Conservation (phyloP, 345 rosid genomes). For the Lepidium didymum region DNA sequence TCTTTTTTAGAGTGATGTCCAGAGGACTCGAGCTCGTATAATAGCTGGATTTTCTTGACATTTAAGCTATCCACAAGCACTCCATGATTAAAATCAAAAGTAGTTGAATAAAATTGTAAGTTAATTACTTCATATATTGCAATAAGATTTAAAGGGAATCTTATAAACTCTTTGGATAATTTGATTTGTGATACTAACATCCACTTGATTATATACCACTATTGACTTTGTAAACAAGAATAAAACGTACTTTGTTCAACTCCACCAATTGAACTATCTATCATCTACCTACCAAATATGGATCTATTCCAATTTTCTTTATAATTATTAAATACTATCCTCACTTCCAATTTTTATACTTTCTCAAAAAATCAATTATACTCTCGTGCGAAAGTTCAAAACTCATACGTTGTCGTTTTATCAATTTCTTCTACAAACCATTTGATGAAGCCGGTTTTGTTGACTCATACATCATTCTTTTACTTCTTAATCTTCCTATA, state of each 20-base stretch:
- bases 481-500: conserved; percentile 13
- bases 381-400: conserved; percentile 1
- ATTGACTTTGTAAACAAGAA: not conserved
- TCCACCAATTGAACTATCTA: not conserved
- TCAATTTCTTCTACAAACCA: not conserved
- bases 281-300: conserved; percentile 5
- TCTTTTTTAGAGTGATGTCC: too few relatives aligned
- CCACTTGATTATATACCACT: not conserved
- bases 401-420: conserved; percentile 10
- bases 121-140: too few relatives aligned
- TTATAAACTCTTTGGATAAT: not conserved
- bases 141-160: too few relatives aligned
- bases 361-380: not conserved
- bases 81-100: too few relatives aligned
- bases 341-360: not conserved
- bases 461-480: conserved; percentile 15
- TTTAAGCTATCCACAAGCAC: too few relatives aligned
- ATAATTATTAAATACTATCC: not conserved
- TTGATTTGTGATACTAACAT: not conserved
- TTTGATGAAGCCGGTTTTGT: conserved; percentile 13
- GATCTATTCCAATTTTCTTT: not conserved
- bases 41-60: too few relatives aligned
- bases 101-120: too few relatives aligned
- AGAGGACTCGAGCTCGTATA: too few relatives aligned
- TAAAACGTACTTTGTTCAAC: not conserved